A percentile compares a stretch with the other conserved stretches of the same genome.
These are phyloP conservation scores for Thelephora aurantiotincta DNA, from an alignment of 768 basidiomycete genomes.

Conservation along the genomic window DNA sequence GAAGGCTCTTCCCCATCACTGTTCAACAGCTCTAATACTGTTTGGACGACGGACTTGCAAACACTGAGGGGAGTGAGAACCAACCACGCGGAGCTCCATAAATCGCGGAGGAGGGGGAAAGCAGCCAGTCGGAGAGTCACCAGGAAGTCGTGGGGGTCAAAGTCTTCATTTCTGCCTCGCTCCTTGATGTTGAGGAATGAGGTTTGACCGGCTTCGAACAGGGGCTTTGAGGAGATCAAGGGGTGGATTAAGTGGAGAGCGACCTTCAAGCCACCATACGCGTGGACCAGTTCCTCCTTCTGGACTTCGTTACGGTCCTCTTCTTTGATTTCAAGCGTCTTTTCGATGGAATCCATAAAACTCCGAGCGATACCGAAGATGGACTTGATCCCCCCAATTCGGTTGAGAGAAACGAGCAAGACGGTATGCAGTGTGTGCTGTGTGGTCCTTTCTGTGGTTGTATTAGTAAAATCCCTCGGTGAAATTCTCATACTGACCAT, in stretches of 20 bases:
- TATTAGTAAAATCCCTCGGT: not conserved
- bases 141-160: conserved; percentile 79
- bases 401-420: conserved; percentile 61
- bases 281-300: conserved; percentile 57
- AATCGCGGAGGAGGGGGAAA: conserved; percentile 46
- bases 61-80: conserved; percentile 59
- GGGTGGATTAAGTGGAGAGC: conserved; percentile 64
- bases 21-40: conserved; percentile 67
- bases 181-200: conserved; percentile 55
- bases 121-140: conserved; percentile 62
- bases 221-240: conserved; percentile 63
- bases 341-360: conserved; percentile 45
- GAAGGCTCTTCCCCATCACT: conserved; percentile 61
- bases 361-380: conserved; percentile 42
- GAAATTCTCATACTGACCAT: conserved; percentile 28
- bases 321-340: conserved; percentile 29
- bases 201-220: conserved; percentile 82
- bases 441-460: conserved; percentile 53
- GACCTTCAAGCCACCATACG: conserved; percentile 71
- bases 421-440: conserved; percentile 72
- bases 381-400: conserved; percentile 54
- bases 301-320: conserved; percentile 44
- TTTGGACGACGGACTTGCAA: conserved; percentile 60
- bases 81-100: conserved; percentile 85
- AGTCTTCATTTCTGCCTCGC: conserved; percentile 54